Evolutionary conservation across 1,284 basidiomycete species (phyloP).

Genomic region (Moesziomyces sp.): DNA sequence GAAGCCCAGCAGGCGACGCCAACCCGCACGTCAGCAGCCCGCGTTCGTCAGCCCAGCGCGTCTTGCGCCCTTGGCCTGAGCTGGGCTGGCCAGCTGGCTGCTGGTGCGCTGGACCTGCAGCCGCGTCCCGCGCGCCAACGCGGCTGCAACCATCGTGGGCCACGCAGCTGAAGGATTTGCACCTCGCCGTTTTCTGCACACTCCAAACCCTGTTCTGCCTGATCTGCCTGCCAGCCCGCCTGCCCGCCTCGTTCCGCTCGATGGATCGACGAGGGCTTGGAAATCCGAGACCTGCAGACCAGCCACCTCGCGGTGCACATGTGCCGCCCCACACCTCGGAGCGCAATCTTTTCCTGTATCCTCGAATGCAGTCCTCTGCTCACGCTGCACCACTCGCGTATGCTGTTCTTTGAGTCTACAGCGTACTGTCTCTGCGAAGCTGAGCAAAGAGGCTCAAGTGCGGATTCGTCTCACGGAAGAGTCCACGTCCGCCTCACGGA

Average conservation of each 20-base stretch:
- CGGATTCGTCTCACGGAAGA: too few species aligned
- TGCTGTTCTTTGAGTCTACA: too few species aligned
- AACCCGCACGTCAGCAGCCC: neutral
- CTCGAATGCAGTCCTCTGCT: too few species aligned
- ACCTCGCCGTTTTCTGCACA: neutral
- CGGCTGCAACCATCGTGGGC: too few species aligned
- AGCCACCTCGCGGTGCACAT: neutral
- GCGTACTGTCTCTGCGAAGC: too few species aligned
- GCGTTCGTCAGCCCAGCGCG: constrained; percentile 7
- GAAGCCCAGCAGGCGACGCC: neutral
- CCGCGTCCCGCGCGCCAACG: constrained; percentile 4
- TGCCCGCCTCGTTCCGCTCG: neutral
- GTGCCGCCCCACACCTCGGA: too few species aligned
- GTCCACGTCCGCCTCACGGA: too few species aligned
- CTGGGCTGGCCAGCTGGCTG: neutral
- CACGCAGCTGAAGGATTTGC: too few species aligned
- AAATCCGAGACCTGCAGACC: constrained; percentile 1
- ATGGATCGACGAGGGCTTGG: constrained; percentile 5
- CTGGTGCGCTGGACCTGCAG: neutral
- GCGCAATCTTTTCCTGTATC: too few species aligned
- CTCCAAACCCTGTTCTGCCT: neutral
- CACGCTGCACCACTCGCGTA: too few species aligned
- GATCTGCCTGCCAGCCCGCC: too few species aligned
- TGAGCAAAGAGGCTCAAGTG: too few species aligned
- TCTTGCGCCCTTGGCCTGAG: constrained; percentile 1